Conservation (phyloP, 208 protist genomes). For the Crithidia acanthocephali region DNA sequence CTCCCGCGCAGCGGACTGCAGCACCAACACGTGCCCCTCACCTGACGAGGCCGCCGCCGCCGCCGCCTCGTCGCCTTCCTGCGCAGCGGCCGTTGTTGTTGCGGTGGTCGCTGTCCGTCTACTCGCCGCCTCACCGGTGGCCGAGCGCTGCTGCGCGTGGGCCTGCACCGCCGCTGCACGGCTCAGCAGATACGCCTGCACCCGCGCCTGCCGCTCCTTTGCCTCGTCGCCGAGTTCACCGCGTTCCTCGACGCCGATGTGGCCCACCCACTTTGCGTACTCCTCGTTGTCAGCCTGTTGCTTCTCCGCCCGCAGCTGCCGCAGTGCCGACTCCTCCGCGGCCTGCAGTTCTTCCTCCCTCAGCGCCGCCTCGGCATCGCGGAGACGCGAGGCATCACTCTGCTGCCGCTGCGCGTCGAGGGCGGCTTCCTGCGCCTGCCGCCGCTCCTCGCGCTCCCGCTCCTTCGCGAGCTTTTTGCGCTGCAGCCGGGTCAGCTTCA, state of each 20-base stretch:
- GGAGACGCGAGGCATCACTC: constrained; percentile 5
- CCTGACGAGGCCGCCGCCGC: neutral
- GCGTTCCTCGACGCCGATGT: constrained; percentile 67
- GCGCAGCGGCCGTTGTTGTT: neutral
- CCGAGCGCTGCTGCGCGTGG: constrained; percentile 12
- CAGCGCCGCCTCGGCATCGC: constrained; percentile 30
- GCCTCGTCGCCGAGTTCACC: constrained; percentile 73
- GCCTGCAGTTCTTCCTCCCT: constrained; percentile 40
- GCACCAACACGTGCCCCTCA: constrained; percentile 52
- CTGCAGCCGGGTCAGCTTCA: constrained; percentile 58
- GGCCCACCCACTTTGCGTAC: constrained; percentile 65
- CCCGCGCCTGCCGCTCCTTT: constrained; percentile 31
- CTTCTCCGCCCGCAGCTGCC: constrained; percentile 69
- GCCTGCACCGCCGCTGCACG: constrained; percentile 40
- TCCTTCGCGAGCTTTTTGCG: constrained; percentile 68
- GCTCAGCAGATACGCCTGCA: constrained; percentile 38
- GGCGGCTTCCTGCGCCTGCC: constrained; percentile 39
- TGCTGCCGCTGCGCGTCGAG: constrained; percentile 39
- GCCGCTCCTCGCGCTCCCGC: constrained; percentile 56
- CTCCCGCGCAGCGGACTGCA: constrained; percentile 59
- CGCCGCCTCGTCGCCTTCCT: neutral
- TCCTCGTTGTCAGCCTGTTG: constrained; percentile 59
- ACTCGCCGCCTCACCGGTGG: too few species aligned
- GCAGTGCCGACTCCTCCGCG: constrained; percentile 54
- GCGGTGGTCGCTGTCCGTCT: neutral